These are phyloP conservation scores for Fusarium clavum DNA, from an alignment of 2,329 filamentous ascomycete genomes.

Conservation along the genomic window DNA sequence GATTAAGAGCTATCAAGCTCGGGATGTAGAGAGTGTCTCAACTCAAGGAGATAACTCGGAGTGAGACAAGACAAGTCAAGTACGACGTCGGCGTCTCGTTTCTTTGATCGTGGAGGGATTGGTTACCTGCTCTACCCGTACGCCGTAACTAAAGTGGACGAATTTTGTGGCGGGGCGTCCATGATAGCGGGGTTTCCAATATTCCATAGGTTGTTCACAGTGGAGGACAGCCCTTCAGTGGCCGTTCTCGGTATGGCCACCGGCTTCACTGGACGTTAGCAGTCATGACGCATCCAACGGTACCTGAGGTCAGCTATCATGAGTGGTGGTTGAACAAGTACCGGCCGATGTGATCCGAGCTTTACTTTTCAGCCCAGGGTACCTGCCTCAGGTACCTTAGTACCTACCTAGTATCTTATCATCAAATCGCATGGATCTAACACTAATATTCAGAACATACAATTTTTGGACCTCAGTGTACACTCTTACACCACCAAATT, in stretches of 20 bases:
- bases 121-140: background rate
- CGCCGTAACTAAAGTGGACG: conserved; percentile 2
- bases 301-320: conserved; percentile 33
- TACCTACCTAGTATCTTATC: background rate
- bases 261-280: conserved; percentile 6
- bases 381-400: no score
- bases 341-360: conserved; percentile 38
- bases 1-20: conserved; percentile 7
- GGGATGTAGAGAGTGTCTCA: conserved; percentile 3
- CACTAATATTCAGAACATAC: background rate
- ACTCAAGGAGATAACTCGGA: conserved; percentile 38
- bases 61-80: conserved; percentile 19
- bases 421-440: background rate
- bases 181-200: conserved; percentile 40
- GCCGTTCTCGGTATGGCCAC: conserved; percentile 36
- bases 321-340: conserved; percentile 38
- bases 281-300: conserved; percentile 38
- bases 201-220: conserved; percentile 4
- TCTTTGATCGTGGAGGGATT: conserved; percentile 33
- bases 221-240: background rate
- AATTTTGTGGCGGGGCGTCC: conserved; percentile 48
- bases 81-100: conserved; percentile 14
- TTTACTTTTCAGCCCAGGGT: conserved; percentile 25
- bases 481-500: background rate
- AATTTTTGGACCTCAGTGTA: conserved; percentile 8